phyloP scores from a whole-genome alignment of 192 early-diverging fungal species.

The Entomortierella beljakovae region DNA sequence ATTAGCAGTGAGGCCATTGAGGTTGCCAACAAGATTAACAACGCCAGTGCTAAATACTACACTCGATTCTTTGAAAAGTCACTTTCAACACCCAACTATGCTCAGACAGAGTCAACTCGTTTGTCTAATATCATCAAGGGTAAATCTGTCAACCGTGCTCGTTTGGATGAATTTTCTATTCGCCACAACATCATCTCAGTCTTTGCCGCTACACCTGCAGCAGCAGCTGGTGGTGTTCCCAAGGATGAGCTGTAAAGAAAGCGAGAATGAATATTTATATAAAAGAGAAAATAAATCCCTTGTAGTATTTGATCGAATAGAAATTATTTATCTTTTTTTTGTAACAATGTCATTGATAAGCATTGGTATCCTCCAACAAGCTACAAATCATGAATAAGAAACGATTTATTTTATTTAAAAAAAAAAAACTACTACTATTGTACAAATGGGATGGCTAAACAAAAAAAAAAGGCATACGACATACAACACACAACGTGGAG shows the following conservation, averaged over 20 bases:
- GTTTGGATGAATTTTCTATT: constrained; percentile 88
- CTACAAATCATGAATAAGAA: neutral
- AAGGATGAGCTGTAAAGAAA: constrained; percentile 47
- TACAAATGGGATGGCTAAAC: too few species aligned
- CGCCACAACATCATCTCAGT: constrained; percentile 85
- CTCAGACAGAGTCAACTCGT: constrained; percentile 83
- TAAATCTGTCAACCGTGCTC: constrained; percentile 73
- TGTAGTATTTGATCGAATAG: too few species aligned
- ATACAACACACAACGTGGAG: too few species aligned
- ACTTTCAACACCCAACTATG: constrained; percentile 73
- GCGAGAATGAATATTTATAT: neutral
- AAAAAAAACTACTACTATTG: neutral
- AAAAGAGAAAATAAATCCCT: too few species aligned
- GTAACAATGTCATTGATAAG: too few species aligned
- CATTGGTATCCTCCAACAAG: too few species aligned
- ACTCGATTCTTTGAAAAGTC: constrained; percentile 94
- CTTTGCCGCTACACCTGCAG: constrained; percentile 1
- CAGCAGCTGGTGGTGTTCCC: neutral
- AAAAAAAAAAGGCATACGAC: too few species aligned
- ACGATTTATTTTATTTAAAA: neutral
- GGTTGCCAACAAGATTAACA: constrained; percentile 57
- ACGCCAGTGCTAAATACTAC: constrained; percentile 80
- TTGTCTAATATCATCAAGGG: constrained; percentile 80
- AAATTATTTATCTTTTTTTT: too few species aligned
- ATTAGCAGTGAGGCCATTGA: constrained; percentile 62